phyloP scores from a whole-genome alignment of 2,329 filamentous ascomycete species.

The Xylariaceae sp. region DNA sequence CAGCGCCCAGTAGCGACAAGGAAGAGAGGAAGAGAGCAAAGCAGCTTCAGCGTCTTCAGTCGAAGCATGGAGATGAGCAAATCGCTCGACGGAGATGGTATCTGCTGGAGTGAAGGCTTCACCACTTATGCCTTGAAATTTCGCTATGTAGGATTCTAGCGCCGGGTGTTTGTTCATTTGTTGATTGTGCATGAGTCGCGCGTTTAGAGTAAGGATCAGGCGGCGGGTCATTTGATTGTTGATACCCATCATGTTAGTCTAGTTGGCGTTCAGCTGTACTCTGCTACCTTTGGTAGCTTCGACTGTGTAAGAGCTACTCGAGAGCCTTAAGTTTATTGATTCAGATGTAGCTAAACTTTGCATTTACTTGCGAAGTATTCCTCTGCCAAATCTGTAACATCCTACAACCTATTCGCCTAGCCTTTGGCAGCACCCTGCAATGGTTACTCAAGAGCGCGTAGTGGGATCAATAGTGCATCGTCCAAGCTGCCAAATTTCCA shows the following conservation, averaged over 20 bases:
- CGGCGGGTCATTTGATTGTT: not conserved
- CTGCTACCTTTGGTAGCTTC: not conserved
- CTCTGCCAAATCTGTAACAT: not conserved
- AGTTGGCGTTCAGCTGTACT: not conserved
- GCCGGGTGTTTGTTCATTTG: not conserved
- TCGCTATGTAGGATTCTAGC: not conserved
- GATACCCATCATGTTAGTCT: not conserved
- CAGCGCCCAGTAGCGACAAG: conserved; percentile 12
- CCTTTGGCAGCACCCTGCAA: not conserved
- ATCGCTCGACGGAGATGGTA: conserved; percentile 27
- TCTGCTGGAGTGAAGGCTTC: conserved; percentile 13
- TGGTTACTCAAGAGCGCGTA: not conserved
- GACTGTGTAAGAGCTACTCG: not conserved
- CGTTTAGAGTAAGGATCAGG: not conserved
- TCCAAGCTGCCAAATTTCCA: no score
- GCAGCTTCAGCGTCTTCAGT: conserved; percentile 19
- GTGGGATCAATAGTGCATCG: no score
- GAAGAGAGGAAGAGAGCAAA: conserved; percentile 21
- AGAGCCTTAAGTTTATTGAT: no score
- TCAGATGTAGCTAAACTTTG: not conserved
- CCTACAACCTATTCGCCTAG: not conserved
- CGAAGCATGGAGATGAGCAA: conserved; percentile 26
- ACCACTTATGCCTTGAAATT: not conserved
- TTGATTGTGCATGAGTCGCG: not conserved
- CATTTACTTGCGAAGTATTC: not conserved